These are phyloP conservation scores for Heteromeles arbutifolia DNA, from an alignment of 306 rosid genomes.

Conservation along the genomic window DNA sequence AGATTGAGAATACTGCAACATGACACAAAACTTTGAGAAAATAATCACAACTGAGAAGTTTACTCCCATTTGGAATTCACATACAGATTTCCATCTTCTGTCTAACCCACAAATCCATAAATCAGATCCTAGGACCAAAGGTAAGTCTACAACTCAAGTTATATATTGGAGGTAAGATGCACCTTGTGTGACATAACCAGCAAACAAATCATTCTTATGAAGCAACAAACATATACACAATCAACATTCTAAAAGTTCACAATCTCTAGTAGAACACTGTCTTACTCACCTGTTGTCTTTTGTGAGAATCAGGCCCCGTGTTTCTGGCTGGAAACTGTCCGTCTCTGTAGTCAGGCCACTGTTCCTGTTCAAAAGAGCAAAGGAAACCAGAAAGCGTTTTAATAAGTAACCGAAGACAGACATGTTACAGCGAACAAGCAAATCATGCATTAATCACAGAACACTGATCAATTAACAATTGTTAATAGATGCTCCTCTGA, in stretches of 20 bases:
- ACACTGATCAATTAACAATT: background rate
- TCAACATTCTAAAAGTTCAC: background rate
- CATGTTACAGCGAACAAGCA: background rate
- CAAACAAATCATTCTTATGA: background rate
- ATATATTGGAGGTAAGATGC: background rate
- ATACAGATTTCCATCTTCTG: background rate
- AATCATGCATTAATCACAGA: background rate
- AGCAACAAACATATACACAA: constrained; percentile 1
- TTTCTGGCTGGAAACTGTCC: constrained; percentile 61
- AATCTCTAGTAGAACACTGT: background rate
- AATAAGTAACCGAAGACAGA: background rate
- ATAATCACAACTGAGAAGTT: background rate
- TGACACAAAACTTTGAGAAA: background rate
- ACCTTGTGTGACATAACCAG: background rate
- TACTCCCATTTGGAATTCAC: background rate
- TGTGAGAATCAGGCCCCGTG: constrained; percentile 52
- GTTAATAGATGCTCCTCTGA: background rate
- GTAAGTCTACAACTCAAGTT: background rate
- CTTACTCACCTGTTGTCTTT: constrained; percentile 61
- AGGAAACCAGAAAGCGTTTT: constrained; percentile 8
- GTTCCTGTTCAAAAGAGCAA: constrained; percentile 50
- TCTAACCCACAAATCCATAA: background rate
- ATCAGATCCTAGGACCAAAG: background rate
- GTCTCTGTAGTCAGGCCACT: constrained; percentile 56
- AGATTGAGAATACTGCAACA: constrained; percentile 59